These are phyloP conservation scores for Boletus rufocinnamomeus DNA, from an alignment of 768 basidiomycete species.

Conservation along the genomic window DNA sequence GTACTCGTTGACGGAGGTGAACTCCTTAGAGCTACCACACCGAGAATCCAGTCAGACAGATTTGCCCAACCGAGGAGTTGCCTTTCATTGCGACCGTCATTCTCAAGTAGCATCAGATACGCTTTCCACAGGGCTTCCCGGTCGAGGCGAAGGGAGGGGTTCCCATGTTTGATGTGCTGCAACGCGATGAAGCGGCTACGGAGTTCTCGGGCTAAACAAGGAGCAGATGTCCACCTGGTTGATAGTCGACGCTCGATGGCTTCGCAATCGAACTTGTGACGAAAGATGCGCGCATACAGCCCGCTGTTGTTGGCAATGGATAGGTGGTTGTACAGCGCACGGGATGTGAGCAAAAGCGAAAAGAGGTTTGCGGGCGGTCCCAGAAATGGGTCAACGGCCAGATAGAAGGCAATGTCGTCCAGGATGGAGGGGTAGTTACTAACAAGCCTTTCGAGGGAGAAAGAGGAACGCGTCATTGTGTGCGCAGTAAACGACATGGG, in stretches of 20 bases:
- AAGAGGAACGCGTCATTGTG: conserved; percentile 7
- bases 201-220: conserved; percentile 45
- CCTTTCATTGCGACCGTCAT: conserved; percentile 47
- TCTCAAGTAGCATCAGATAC: conserved; percentile 56
- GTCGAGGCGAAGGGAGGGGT: conserved; percentile 18
- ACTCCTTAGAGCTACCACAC: conserved; percentile 17
- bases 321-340: conserved; percentile 38
- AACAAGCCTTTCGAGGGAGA: conserved; percentile 25
- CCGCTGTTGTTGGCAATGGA: conserved; percentile 38
- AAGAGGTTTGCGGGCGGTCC: conserved; percentile 47
- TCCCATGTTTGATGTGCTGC: conserved; percentile 40
- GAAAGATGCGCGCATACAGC: conserved; percentile 48
- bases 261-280: conserved; percentile 44
- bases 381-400: conserved; percentile 38
- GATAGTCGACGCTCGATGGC: conserved; percentile 44
- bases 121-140: conserved; percentile 54
- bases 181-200: conserved; percentile 44
- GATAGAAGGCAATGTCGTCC: conserved; percentile 46
- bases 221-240: conserved; percentile 38
- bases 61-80: conserved; percentile 48
- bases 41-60: conserved; percentile 32
- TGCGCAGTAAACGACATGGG: background rate
- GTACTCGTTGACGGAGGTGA: background rate
- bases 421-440: conserved; percentile 21
- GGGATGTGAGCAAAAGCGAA: conserved; percentile 42